Percentiles rank a stretch among this genome's conserved stretches.
phyloP scores from a whole-genome alignment of 805 yeast genomes.

The Kluyveromyces dobzhanskii region DNA sequence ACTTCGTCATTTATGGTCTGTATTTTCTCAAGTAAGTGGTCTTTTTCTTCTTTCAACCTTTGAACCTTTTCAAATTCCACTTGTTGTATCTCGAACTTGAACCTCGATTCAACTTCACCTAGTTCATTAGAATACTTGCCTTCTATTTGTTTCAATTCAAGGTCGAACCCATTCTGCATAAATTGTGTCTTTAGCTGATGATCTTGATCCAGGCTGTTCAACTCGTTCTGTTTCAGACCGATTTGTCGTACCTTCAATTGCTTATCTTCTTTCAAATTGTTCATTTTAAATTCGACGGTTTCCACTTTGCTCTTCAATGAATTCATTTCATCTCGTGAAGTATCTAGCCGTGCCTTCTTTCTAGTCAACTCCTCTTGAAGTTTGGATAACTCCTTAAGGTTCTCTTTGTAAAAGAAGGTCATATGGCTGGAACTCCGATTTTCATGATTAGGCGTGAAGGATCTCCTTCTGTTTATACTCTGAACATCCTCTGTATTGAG shows the following conservation, averaged over 20 bases:
- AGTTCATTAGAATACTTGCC: slow-evolving; percentile 32
- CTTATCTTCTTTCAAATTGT: slow-evolving; percentile 23
- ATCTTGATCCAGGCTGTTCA: slow-evolving; percentile 25
- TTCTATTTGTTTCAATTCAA: slow-evolving; percentile 27
- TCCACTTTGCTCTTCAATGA: slow-evolving; percentile 15
- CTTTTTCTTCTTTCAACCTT: slow-evolving; percentile 27
- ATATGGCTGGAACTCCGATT: slow-evolving; percentile 12
- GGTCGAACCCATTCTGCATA: slow-evolving; percentile 26
- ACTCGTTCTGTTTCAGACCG: slow-evolving; percentile 26
- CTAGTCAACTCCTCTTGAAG: slow-evolving; percentile 20
- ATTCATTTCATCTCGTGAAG: slow-evolving; percentile 18
- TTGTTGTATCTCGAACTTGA: slow-evolving; percentile 31
- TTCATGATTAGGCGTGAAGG: slow-evolving; percentile 4
- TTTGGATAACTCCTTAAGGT: slow-evolving; percentile 23
- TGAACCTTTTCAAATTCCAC: slow-evolving; percentile 30
- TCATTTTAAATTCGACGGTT: slow-evolving; percentile 20
- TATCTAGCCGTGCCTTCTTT: slow-evolving; percentile 20
- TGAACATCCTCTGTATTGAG: not conserved
- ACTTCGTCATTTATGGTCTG: slow-evolving; percentile 24
- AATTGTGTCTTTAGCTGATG: slow-evolving; percentile 18
- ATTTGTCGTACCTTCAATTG: slow-evolving; percentile 20
- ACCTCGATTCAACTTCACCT: slow-evolving; percentile 29
- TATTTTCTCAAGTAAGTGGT: slow-evolving; percentile 21
- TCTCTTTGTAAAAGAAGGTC: slow-evolving; percentile 26
- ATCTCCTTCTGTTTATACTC: not conserved